Conservation (phyloP, 106 monocot species). For the Platanthera zijinensis region DNA sequence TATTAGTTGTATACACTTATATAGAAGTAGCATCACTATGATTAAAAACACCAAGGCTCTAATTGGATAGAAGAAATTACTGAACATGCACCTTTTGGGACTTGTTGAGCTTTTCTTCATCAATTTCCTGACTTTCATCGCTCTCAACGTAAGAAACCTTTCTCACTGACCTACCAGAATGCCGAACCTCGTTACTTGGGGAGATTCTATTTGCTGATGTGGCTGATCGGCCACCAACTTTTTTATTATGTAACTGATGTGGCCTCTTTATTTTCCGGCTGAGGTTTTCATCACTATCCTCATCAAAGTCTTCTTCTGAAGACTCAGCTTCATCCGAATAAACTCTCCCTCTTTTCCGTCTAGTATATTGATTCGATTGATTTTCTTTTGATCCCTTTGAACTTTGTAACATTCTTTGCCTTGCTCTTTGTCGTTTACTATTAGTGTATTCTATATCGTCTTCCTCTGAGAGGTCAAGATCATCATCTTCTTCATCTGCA, state of each 20-base stretch:
- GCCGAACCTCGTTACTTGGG: conserved; percentile 51
- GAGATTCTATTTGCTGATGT: conserved; percentile 21
- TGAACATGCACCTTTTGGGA: conserved; percentile 47
- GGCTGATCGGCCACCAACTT: conserved; percentile 16
- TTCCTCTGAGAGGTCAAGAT: conserved; percentile 55
- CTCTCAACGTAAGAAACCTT: conserved; percentile 99
- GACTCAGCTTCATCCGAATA: conserved; percentile 64
- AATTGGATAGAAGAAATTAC: neutral
- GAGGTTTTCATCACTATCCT: conserved; percentile 54
- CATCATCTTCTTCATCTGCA: conserved; percentile 38
- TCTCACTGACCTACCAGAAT: conserved; percentile 70
- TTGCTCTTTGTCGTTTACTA: conserved; percentile 13
- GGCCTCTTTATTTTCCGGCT: conserved; percentile 35
- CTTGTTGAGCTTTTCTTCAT: conserved; percentile 62
- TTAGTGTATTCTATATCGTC: conserved; percentile 55
- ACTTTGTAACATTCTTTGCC: conserved; percentile 28
- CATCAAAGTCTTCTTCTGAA: conserved; percentile 52
- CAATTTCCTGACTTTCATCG: conserved; percentile 89
- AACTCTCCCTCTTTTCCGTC: conserved; percentile 44
- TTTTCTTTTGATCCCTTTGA: conserved; percentile 42
- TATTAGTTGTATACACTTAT: neutral
- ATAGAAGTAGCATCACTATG: neutral
- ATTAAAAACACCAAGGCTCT: neutral
- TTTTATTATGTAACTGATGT: conserved; percentile 30
- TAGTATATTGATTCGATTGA: conserved; percentile 29